Evolutionary conservation across 208 protist species (phyloP).

Genomic region (Leishmania lainsoni): DNA sequence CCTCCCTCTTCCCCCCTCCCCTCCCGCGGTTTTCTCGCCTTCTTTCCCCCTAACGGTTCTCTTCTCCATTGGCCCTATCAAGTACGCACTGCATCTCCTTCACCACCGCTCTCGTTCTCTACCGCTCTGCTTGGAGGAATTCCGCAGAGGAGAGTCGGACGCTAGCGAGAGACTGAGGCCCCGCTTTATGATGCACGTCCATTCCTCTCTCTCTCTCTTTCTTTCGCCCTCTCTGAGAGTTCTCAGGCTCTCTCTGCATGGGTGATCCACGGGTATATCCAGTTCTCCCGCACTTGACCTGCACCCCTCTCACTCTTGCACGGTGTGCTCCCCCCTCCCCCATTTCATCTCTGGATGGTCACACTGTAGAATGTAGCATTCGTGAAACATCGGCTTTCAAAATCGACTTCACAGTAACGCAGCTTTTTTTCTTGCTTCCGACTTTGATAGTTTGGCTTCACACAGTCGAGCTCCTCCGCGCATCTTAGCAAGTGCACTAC

Average conservation of each 20-base stretch:
- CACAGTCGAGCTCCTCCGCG: not conserved
- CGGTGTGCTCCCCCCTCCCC: not conserved
- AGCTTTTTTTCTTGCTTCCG: not conserved
- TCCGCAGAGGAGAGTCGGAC: not conserved
- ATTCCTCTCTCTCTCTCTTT: not conserved
- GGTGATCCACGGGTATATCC: no score
- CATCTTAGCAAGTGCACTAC: not conserved
- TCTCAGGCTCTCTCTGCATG: not conserved
- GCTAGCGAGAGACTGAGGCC: not conserved
- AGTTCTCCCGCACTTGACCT: not conserved
- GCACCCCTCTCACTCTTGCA: not conserved
- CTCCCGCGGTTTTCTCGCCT: not conserved
- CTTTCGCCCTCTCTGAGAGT: not conserved
- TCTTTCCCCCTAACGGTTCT: not conserved
- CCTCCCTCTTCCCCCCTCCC: not conserved
- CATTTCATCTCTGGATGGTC: not conserved
- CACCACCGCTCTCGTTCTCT: not conserved
- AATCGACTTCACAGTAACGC: not conserved
- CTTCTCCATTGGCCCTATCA: not conserved
- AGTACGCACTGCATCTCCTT: not conserved
- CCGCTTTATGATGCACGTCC: not conserved
- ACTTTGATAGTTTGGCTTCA: not conserved
- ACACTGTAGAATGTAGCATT: not conserved
- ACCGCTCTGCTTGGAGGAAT: not conserved
- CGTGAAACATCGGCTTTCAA: not conserved